These are phyloP conservation scores for Trichocladium uniseriatum DNA, from an alignment of 495 filamentous ascomycete genomes.

Conservation along the genomic window DNA sequence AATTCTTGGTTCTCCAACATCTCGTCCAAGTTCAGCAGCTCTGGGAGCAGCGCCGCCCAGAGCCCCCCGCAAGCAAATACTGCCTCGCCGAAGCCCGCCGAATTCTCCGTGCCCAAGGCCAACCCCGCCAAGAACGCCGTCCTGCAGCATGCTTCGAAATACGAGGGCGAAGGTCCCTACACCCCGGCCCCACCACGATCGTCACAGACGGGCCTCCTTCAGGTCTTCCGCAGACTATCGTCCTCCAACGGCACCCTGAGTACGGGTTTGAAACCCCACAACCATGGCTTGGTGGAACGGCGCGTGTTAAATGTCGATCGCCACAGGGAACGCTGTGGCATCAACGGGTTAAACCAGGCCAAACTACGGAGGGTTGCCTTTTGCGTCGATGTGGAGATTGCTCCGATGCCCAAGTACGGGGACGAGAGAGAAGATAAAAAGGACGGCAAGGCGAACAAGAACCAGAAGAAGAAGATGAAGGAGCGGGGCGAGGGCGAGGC, in stretches of 20 bases:
- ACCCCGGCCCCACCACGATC: conserved; percentile 56
- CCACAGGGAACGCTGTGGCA: conserved; percentile 64
- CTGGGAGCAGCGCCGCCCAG: conserved; percentile 38
- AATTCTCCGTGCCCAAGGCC: conserved; percentile 49
- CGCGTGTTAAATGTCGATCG: conserved; percentile 78
- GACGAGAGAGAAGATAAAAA: conserved; percentile 31
- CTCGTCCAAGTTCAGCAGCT: conserved; percentile 86
- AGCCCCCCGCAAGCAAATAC: conserved; percentile 35
- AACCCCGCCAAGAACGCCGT: conserved; percentile 43
- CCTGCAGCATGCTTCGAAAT: conserved; percentile 39
- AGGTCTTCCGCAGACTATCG: conserved; percentile 72
- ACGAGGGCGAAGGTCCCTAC: conserved; percentile 50
- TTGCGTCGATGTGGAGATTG: conserved; percentile 95
- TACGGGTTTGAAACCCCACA: conserved; percentile 32
- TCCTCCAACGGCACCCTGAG: conserved; percentile 49
- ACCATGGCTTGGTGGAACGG: conserved; percentile 57
- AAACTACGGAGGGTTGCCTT: conserved; percentile 86
- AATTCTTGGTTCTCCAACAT: conserved; percentile 88
- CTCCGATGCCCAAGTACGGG: conserved; percentile 48
- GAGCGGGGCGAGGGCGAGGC: conserved; percentile 61
- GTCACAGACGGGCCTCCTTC: conserved; percentile 64
- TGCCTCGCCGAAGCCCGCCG: conserved; percentile 42
- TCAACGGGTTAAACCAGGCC: conserved; percentile 67
- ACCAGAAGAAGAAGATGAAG: conserved; percentile 55
- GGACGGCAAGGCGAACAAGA: conserved; percentile 40